Conservation (phyloP, 306 rosid genomes). For the Citrullus mucosospermus region DNA sequence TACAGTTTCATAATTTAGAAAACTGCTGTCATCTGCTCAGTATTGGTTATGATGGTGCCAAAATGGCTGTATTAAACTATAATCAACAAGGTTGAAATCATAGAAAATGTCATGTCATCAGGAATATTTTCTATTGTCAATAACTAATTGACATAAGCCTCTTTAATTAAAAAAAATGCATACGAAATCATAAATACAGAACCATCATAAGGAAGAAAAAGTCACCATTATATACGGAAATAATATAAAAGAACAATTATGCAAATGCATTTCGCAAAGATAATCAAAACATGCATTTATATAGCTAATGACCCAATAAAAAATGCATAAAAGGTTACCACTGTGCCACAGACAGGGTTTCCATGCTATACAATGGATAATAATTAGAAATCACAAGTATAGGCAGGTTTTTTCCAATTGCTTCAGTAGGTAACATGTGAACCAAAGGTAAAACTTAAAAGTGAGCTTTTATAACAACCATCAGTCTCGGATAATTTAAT, state of each 20-base stretch:
- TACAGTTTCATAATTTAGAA: background rate
- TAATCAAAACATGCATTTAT: conserved; percentile 1
- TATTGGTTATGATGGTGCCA: background rate
- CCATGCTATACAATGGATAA: background rate
- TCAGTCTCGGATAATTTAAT: background rate
- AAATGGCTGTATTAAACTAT: background rate
- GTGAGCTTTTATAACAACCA: background rate
- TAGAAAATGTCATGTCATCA: background rate
- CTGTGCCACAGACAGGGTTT: background rate
- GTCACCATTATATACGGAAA: background rate
- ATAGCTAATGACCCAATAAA: background rate
- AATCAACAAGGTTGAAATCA: background rate
- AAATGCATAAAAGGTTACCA: background rate
- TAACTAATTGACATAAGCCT: background rate
- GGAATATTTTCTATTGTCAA: background rate
- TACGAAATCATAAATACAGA: background rate
- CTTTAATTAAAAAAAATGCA: background rate
- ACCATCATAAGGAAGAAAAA: background rate
- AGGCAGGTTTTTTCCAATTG: background rate
- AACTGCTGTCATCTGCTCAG: background rate
- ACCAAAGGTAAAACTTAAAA: background rate
- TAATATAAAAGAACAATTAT: background rate
- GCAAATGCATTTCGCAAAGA: background rate
- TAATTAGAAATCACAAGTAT: background rate
- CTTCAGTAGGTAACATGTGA: background rate